Evolutionary conservation across 2,329 filamentous ascomycete species (phyloP), one percentile per base, ranked within the genome.

Genomic region (Trichoderma citrinoviride): DNA sequence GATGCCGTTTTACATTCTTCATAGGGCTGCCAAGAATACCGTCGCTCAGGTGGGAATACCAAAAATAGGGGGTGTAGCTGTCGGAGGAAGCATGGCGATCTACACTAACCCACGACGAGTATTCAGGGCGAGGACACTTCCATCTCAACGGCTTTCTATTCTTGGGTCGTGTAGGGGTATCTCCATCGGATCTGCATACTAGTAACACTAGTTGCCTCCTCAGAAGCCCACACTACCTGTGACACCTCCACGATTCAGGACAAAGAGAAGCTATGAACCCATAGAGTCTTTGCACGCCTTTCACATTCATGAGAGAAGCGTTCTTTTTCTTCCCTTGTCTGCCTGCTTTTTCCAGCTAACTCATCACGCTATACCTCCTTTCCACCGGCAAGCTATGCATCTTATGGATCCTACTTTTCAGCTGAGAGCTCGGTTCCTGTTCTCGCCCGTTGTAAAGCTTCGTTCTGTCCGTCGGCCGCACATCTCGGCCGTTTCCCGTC

Each of bases 31-130:
- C 47, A 61, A 61, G 57, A 33, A 37, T 25, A 61, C 46, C 23
- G 43, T 37, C 37, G 44, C 33, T 44, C 57, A 50, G 46, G 47
- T 27, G 5, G 47, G 47, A 41, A 27, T 43, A 33, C n/a, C 41
- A 52, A 53, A 41, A 61, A 52, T 61, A 52, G 57, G 46, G 21
- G 21, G 29, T 15, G 33, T 12, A 33, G 37, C 33, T 5, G 37
- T 61, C 37, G 17, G 21, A 61, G 52, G 17, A n/a, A 23, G 57
- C 46, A 50, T 41, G 46, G 57, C 23, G 23, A 61, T 52, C 56
- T 61, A 61, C 23, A 44, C 57, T 61, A 61, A 53, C 17, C 57
- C 57, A 47, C 25, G 57, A 61, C 23, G 17, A 61, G 57, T 61
- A 61, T 61, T 21, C 57, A 61, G 47, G 57, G 57, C 57, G 57